Evolutionary conservation across 371 early-diverging fungal species (phyloP).

Genomic region (Syncephalastrum racemosum): DNA sequence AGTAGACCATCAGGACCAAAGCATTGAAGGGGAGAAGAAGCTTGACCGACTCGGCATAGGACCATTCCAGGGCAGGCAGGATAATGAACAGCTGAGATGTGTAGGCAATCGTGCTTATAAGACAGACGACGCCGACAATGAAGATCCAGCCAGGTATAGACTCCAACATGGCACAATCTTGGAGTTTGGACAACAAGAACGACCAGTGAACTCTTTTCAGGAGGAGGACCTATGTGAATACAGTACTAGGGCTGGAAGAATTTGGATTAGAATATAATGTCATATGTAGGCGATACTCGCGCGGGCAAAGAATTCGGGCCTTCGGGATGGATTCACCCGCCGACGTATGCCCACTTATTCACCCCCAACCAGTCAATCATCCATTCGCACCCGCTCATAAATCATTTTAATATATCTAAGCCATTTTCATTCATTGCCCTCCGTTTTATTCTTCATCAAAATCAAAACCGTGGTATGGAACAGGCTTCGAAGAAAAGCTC

Average conservation of each 20-base stretch:
- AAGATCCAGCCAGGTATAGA: conserved; percentile 45
- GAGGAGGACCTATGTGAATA: neutral
- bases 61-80: conserved; percentile 29
- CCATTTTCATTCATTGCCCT: no score
- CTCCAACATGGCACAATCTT: conserved; percentile 29
- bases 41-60: conserved; percentile 18
- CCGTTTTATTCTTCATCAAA: no score
- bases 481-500: neutral
- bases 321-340: no score
- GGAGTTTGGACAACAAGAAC: no score
- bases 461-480: no score
- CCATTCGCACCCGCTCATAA: no score
- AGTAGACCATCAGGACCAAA: conserved; percentile 64
- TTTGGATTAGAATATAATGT: neutral
- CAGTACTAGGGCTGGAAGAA: no score
- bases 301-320: no score
- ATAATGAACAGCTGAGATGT: conserved; percentile 43
- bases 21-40: conserved; percentile 65
- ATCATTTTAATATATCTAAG: no score
- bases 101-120: conserved; percentile 44
- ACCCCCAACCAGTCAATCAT: no score
- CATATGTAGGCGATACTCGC: neutral
- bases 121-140: conserved; percentile 34
- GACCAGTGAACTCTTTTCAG: neutral
- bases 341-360: no score